Percentiles rank a stretch among this genome's conserved stretches.
phyloP scores from a whole-genome alignment of 371 early-diverging fungal genomes.

The Rhizopus arrhizus region DNA sequence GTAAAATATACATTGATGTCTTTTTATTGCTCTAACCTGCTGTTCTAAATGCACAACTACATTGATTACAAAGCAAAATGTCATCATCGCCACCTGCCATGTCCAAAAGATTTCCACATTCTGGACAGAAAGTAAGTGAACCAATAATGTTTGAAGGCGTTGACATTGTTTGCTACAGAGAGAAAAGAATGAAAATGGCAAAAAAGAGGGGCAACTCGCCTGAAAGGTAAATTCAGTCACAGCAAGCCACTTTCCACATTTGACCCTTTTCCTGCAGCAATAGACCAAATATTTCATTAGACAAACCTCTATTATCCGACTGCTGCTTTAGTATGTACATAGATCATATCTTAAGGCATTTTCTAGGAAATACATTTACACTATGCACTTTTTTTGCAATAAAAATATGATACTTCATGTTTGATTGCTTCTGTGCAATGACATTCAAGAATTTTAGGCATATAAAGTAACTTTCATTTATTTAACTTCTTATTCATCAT shows the following conservation, averaged over 20 bases:
- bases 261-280: too few relatives aligned
- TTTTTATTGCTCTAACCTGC: conserved; percentile 28
- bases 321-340: too few relatives aligned
- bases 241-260: conserved; percentile 1
- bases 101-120: conserved; percentile 88
- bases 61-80: conserved; percentile 77
- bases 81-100: conserved; percentile 73
- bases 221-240: conserved; percentile 3
- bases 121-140: conserved; percentile 83
- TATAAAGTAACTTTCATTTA: too few relatives aligned
- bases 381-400: too few relatives aligned
- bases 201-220: conserved; percentile 12
- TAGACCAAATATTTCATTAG: too few relatives aligned
- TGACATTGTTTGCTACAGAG: conserved; percentile 15
- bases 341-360: too few relatives aligned
- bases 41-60: conserved; percentile 70
- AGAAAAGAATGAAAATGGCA: conserved; percentile 13
- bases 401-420: too few relatives aligned
- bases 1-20: neutral
- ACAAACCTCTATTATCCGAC: too few relatives aligned
- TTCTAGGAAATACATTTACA: too few relatives aligned
- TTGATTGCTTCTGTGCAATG: too few relatives aligned
- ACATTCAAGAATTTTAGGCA: too few relatives aligned
- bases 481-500: conserved; percentile 11
- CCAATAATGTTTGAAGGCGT: conserved; percentile 49